Evolutionary conservation across 169 alveolate species (phyloP).

Genomic region (Babesia sp.): DNA sequence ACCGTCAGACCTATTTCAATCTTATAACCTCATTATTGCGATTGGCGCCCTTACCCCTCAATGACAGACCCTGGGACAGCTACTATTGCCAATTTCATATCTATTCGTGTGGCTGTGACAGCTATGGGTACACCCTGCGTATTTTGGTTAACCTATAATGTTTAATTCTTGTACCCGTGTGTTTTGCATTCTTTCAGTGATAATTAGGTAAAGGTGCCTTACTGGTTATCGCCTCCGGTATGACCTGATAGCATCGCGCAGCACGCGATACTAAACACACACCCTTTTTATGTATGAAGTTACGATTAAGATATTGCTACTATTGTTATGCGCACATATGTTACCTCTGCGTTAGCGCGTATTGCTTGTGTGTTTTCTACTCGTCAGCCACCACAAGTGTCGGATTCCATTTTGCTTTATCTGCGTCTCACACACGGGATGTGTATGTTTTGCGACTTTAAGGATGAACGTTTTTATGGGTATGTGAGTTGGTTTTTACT

Average conservation of each 20-base stretch:
- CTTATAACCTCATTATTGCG: background rate
- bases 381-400: background rate
- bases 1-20: conserved; percentile 35
- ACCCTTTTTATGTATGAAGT: no score
- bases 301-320: no score
- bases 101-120: background rate
- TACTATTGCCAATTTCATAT: conserved; percentile 32
- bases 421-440: conserved; percentile 6
- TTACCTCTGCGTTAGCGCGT: no score
- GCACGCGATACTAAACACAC: no score
- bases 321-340: no score
- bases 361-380: no score
- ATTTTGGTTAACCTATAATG: no score
- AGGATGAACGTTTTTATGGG: background rate
- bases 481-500: background rate
- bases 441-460: background rate
- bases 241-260: background rate
- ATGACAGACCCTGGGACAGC: conserved; percentile 62
- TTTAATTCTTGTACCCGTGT: no score
- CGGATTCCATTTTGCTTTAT: background rate
- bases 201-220: background rate
- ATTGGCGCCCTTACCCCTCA: conserved; percentile 27
- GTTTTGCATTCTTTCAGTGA: no score
- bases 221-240: background rate
- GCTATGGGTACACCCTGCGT: no score